Percentiles rank a stretch among this genome's conserved stretches.
Conservation (phyloP, 148 eudicot species). For the Hydrangea macrophylla region DNA sequence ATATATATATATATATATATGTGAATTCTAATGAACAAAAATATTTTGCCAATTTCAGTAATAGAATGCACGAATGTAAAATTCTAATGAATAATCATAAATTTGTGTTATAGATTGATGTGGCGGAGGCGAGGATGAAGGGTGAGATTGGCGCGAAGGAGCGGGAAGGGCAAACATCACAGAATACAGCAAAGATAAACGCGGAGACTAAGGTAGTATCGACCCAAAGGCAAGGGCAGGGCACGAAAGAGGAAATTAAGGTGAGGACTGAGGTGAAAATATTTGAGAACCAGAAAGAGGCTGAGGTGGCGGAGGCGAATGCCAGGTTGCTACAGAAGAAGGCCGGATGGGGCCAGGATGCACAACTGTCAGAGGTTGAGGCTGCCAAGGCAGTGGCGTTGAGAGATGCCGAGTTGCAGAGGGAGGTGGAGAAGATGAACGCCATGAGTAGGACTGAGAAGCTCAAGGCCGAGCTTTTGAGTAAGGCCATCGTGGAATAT, state of each 20-base stretch:
- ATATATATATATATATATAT: no score
- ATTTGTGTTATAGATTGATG: constrained; percentile 27
- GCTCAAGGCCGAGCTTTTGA: constrained; percentile 31
- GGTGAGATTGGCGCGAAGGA: constrained; percentile 34
- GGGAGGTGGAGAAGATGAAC: constrained; percentile 33
- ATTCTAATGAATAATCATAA: no score
- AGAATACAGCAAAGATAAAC: constrained; percentile 32
- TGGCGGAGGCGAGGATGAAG: constrained; percentile 37
- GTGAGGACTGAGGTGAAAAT: constrained; percentile 23
- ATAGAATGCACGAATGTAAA: no score
- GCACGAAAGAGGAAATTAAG: constrained; percentile 31
- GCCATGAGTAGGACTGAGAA: constrained; percentile 25
- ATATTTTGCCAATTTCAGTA: no score
- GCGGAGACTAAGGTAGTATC: constrained; percentile 33
- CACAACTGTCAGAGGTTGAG: constrained; percentile 28
- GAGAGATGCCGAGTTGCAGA: constrained; percentile 28
- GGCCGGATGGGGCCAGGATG: constrained; percentile 22
- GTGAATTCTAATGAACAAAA: no score
- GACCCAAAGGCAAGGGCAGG: constrained; percentile 26
- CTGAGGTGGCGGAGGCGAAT: constrained; percentile 30
- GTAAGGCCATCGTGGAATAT: constrained; percentile 31
- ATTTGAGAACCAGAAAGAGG: constrained; percentile 25
- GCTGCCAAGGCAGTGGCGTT: constrained; percentile 26
- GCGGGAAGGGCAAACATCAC: constrained; percentile 28
- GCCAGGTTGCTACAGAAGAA: constrained; percentile 20